Conservation (phyloP, 176 grass and related monocot genomes). For the Aegilops umbellulata region DNA sequence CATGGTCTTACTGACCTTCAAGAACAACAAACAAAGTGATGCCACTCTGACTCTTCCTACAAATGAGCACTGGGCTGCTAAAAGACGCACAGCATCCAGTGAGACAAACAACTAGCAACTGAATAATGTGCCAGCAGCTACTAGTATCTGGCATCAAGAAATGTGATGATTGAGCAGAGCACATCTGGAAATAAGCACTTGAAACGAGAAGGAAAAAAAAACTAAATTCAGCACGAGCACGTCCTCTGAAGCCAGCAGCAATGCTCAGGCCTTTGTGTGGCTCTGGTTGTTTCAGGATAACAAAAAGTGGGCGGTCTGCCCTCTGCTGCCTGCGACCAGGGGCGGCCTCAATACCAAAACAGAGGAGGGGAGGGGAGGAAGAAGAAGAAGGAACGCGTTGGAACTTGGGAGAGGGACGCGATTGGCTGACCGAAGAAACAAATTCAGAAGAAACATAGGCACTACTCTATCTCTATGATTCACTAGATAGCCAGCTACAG, state of each 20-base stretch:
- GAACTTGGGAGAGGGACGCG: not conserved
- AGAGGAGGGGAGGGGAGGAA: not conserved
- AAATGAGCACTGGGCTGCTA: not conserved
- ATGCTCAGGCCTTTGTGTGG: conserved; percentile 13
- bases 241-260: not conserved
- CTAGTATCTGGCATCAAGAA: conserved; percentile 13
- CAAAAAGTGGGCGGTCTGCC: not conserved
- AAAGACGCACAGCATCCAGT: not conserved
- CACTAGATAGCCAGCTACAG: not conserved
- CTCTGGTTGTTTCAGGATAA: conserved; percentile 18
- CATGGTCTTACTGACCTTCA: conserved; percentile 1
- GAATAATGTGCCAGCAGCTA: conserved; percentile 8
- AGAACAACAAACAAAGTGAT: not conserved
- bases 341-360: conserved; percentile 8
- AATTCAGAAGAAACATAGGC: conserved; percentile 15
- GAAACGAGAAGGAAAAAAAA: not conserved
- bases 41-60: not conserved
- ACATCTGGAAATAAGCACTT: conserved; percentile 21
- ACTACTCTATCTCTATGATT: not conserved
- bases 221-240: not conserved
- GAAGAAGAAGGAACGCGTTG: not conserved
- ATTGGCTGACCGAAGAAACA: not conserved
- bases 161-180: not conserved
- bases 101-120: conserved; percentile 8
- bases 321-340: conserved; percentile 3